Conservation (phyloP, 441 rosid species). For the Aquilaria agallochum region DNA sequence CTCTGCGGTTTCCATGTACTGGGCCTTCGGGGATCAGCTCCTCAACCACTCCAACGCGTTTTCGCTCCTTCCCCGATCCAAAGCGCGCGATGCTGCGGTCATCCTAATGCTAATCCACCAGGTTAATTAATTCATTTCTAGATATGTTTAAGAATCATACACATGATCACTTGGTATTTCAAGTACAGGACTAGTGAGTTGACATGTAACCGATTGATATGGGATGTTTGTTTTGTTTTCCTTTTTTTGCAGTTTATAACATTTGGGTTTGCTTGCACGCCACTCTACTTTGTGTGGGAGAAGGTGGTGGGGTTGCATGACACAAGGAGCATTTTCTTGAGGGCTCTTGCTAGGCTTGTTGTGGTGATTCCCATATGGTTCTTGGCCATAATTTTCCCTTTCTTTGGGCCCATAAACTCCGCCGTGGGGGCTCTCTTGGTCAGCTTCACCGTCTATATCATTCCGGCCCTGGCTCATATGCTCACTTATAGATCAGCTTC, state of each 20-base stretch:
- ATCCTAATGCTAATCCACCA: constrained; percentile 61
- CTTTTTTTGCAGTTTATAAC: constrained; percentile 45
- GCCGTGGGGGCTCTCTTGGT: constrained; percentile 56
- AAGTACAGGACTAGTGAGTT: not conserved
- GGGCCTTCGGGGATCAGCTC: constrained; percentile 65
- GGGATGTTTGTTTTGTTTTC: not conserved
- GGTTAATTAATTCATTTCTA: constrained; percentile 17
- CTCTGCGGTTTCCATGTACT: constrained; percentile 44
- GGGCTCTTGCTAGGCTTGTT: constrained; percentile 43
- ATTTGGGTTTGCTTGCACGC: constrained; percentile 56
- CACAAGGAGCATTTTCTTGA: constrained; percentile 43
- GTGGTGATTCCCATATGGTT: constrained; percentile 65
- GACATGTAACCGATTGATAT: not conserved
- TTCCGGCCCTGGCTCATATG: constrained; percentile 60
- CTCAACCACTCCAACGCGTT: constrained; percentile 56
- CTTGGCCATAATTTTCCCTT: constrained; percentile 58
- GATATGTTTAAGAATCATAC: not conserved
- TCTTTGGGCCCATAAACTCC: constrained; percentile 65
- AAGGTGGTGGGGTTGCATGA: constrained; percentile 61
- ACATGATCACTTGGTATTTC: not conserved
- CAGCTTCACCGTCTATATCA: constrained; percentile 61
- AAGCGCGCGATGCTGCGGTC: constrained; percentile 50
- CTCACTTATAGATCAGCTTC: constrained; percentile 42
- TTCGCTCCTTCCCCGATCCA: constrained; percentile 41
- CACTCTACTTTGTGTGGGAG: constrained; percentile 61